Conservation (phyloP, 148 eudicot genomes). For the Rhododendron vialii region DNA sequence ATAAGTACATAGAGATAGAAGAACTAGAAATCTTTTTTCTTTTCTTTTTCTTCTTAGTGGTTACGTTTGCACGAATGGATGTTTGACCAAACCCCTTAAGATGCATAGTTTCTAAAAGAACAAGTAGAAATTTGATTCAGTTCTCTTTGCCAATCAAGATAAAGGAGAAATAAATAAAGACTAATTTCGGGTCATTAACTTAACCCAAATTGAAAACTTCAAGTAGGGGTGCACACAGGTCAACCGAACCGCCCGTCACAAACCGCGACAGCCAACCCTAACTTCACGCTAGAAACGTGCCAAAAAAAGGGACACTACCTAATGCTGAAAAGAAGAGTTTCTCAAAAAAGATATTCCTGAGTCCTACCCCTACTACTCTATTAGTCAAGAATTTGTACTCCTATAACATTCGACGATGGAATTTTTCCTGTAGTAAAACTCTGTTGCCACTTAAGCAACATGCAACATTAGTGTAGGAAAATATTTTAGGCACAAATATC, state of each 20-base stretch:
- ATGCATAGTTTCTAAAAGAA: background rate
- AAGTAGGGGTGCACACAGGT: too few relatives aligned
- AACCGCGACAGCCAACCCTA: background rate
- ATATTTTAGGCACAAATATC: too few relatives aligned
- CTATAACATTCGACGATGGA: background rate
- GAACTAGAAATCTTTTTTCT: background rate
- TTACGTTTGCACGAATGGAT: background rate
- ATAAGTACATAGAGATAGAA: background rate
- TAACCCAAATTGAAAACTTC: background rate
- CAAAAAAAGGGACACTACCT: background rate
- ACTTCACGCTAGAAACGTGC: background rate
- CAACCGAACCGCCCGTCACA: too few relatives aligned
- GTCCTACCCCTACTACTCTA: too few relatives aligned
- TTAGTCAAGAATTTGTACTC: background rate
- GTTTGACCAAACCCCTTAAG: background rate
- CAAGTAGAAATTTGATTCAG: background rate
- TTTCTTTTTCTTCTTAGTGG: background rate
- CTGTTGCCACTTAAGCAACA: too few relatives aligned
- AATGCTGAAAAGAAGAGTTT: background rate
- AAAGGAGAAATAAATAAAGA: background rate
- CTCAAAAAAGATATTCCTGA: background rate
- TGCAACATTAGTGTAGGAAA: too few relatives aligned
- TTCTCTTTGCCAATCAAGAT: background rate
- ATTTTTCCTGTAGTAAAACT: too few relatives aligned
- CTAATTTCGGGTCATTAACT: background rate